Percentiles rank a stretch among this genome's conserved stretches.
These are phyloP conservation scores for Synchytrium microbalum DNA, from an alignment of 371 early-diverging fungal genomes.

Conservation along the genomic window DNA sequence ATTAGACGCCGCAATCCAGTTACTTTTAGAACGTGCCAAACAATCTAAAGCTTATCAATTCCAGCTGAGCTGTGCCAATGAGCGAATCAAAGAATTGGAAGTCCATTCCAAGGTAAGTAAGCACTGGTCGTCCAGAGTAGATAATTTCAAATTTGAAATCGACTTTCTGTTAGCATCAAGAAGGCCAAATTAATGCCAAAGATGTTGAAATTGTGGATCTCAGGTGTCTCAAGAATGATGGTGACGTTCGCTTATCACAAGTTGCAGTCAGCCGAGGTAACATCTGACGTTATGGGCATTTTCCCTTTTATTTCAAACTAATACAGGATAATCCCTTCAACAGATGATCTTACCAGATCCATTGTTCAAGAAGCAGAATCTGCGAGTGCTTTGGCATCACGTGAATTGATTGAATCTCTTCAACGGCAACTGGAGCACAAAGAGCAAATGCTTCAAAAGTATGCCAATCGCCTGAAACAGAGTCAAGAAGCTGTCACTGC, in stretches of 20 bases:
- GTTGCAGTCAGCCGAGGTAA: too few relatives aligned
- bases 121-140: too few relatives aligned
- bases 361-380: conserved; percentile 23
- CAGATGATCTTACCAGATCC: neutral
- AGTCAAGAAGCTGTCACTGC: neutral
- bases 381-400: conserved; percentile 23
- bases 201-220: conserved; percentile 1
- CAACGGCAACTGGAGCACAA: conserved; percentile 30
- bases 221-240: neutral
- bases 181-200: neutral
- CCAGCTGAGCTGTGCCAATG: neutral
- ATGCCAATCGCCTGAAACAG: conserved; percentile 6
- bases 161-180: conserved; percentile 1
- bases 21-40: conserved; percentile 28
- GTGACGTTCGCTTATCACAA: neutral
- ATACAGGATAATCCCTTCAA: neutral
- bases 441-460: conserved; percentile 8
- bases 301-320: too few relatives aligned
- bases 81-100: neutral
- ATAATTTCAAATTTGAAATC: too few relatives aligned
- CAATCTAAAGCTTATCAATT: conserved; percentile 6
- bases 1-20: conserved; percentile 26
- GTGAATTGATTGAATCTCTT: conserved; percentile 28
- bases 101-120: neutral
- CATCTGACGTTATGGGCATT: too few relatives aligned